A percentile compares a stretch with the other conserved stretches of the same genome.
Evolutionary conservation across 257 asterid species (phyloP).

Genomic region (Ehretia macrophylla): DNA sequence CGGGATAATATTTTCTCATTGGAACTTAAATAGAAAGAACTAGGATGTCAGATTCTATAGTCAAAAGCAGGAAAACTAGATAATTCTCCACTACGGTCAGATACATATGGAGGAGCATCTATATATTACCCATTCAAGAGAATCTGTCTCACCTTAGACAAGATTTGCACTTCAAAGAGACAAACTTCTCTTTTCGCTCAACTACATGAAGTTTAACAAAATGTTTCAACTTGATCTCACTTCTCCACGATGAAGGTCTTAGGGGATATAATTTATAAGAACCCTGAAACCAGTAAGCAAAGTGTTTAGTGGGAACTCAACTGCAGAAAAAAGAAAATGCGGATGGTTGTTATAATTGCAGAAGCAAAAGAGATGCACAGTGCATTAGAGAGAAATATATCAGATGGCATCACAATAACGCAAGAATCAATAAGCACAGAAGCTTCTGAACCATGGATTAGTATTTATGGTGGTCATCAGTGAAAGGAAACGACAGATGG

Average conservation of each 20-base stretch:
- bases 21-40: too few species aligned
- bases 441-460: too few species aligned
- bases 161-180: slow-evolving; percentile 25
- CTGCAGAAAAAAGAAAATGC: neutral
- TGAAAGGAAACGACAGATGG: too few species aligned
- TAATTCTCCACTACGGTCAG: neutral
- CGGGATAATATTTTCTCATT: too few species aligned
- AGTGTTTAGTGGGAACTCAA: neutral
- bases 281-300: slow-evolving; percentile 17
- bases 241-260: slow-evolving; percentile 19
- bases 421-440: too few species aligned
- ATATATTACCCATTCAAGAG: neutral
- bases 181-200: slow-evolving; percentile 9
- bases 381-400: too few species aligned
- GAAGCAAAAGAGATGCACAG: too few species aligned
- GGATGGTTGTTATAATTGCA: neutral
- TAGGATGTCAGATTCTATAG: too few species aligned
- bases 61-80: neutral
- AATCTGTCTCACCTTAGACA: slow-evolving; percentile 13
- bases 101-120: neutral
- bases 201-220: slow-evolving; percentile 4
- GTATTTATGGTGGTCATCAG: too few species aligned
- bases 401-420: too few species aligned
- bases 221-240: slow-evolving; percentile 16
- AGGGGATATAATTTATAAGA: slow-evolving; percentile 17